phyloP scores from a whole-genome alignment of 179 eudicot species.

The Silene noctiflora region DNA sequence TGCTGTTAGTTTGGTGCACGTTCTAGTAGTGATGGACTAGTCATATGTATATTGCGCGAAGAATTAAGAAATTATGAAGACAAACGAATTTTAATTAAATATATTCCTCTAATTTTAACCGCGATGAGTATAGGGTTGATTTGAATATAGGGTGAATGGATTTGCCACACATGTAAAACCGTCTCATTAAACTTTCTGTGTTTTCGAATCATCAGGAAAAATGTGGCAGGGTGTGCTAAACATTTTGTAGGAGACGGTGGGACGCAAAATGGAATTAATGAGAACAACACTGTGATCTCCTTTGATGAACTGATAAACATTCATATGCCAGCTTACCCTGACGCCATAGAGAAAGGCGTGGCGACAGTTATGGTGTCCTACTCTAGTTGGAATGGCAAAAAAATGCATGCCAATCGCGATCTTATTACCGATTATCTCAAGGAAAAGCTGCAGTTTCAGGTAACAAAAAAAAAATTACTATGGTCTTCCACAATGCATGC shows the following conservation, averaged over 20 bases:
- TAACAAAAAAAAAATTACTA: background rate
- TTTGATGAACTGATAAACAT: constrained; percentile 30
- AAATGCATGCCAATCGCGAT: constrained; percentile 53
- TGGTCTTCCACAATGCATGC: background rate
- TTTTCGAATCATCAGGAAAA: constrained; percentile 27
- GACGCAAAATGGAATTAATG: constrained; percentile 40
- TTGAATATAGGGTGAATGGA: too few species aligned
- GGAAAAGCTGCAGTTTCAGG: constrained; percentile 42
- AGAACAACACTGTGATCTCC: constrained; percentile 43
- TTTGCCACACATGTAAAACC: background rate
- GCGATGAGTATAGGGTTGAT: too few species aligned
- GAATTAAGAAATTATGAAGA: background rate
- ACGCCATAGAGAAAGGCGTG: constrained; percentile 46
- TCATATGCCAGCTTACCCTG: constrained; percentile 53
- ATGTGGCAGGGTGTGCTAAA: constrained; percentile 54
- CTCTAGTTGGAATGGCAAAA: constrained; percentile 49
- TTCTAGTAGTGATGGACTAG: constrained; percentile 15
- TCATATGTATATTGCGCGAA: background rate
- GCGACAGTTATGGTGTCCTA: constrained; percentile 54
- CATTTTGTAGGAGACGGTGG: constrained; percentile 59
- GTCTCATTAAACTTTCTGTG: background rate
- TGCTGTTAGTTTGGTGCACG: constrained; percentile 18
- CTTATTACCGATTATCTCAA: constrained; percentile 48
- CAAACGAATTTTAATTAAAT: background rate
- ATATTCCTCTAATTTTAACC: too few species aligned